Conservation (phyloP, 208 protist species). For the Leishmania guyanensis region DNA sequence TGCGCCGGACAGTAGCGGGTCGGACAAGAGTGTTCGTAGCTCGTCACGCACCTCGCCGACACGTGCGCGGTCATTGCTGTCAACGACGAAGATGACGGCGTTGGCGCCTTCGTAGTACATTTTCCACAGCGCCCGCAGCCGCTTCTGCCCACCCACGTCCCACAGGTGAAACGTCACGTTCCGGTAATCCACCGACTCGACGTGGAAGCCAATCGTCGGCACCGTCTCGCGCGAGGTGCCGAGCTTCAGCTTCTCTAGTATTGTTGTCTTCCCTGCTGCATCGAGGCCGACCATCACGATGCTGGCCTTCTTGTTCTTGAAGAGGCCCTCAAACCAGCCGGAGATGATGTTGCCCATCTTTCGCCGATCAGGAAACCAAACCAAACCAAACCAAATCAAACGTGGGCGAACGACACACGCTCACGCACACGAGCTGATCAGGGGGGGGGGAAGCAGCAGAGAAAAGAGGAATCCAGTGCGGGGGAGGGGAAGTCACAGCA, state of each 20-base stretch:
- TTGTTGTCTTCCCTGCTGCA: conserved; percentile 97
- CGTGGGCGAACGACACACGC: background rate
- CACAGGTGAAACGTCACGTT: conserved; percentile 98
- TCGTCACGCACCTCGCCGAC: conserved; percentile 81
- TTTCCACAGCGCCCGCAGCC: conserved; percentile 94
- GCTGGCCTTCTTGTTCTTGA: conserved; percentile 90
- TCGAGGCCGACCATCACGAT: conserved; percentile 97
- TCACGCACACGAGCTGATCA: background rate
- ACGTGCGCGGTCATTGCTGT: conserved; percentile 91
- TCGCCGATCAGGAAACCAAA: background rate
- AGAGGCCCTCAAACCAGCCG: conserved; percentile 72
- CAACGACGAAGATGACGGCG: conserved; percentile 95
- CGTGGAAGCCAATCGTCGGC: conserved; percentile 98
- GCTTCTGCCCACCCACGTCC: conserved; percentile 98
- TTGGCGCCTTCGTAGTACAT: conserved; percentile 97
- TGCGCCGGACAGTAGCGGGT: conserved; percentile 84
- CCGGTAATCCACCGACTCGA: conserved; percentile 98
- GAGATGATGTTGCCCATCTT: conserved; percentile 67
- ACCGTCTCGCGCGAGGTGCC: conserved; percentile 96
- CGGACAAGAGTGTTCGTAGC: conserved; percentile 69
- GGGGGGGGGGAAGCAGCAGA: background rate
- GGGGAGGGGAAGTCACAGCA: background rate
- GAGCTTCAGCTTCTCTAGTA: conserved; percentile 98
- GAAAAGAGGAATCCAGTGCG: background rate
- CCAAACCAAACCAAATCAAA: background rate